A percentile compares a stretch with the other conserved stretches of the same genome.
Conservation (phyloP, 2,329 filamentous ascomycete species). For the Fusarium solani-melongenae region DNA sequence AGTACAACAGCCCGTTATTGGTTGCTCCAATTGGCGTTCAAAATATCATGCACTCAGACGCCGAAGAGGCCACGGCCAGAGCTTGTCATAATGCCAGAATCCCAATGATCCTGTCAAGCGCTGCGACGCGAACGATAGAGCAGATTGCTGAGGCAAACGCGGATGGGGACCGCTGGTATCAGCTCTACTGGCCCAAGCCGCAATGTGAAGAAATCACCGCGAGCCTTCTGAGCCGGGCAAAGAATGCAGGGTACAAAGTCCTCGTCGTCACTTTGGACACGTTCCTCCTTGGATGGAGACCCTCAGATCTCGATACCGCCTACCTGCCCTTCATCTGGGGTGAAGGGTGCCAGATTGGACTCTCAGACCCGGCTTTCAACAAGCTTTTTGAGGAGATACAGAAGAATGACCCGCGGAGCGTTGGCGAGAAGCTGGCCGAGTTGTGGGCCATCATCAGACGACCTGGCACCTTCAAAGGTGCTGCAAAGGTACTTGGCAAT, state of each 20-base stretch:
- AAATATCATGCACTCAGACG: constrained; percentile 72
- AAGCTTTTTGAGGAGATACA: constrained; percentile 28
- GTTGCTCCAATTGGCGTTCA: constrained; percentile 79
- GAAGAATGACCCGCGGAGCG: constrained; percentile 25
- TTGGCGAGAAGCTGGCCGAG: constrained; percentile 25
- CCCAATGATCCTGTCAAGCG: constrained; percentile 76
- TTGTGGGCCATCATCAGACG: constrained; percentile 33
- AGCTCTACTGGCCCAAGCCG: constrained; percentile 76
- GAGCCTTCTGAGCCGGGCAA: constrained; percentile 71
- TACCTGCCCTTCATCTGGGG: constrained; percentile 70
- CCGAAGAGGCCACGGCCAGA: constrained; percentile 71
- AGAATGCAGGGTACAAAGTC: constrained; percentile 69
- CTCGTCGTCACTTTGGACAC: constrained; percentile 81
- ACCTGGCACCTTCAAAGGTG: constrained; percentile 36
- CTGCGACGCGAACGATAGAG: constrained; percentile 71
- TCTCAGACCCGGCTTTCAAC: constrained; percentile 73
- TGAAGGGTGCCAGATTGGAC: constrained; percentile 69
- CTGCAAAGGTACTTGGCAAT: constrained; percentile 30
- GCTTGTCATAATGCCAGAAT: constrained; percentile 70
- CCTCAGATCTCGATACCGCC: constrained; percentile 72
- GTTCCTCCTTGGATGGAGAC: constrained; percentile 75
- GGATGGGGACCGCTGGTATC: constrained; percentile 73
- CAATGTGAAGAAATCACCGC: constrained; percentile 71
- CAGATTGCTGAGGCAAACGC: constrained; percentile 71
- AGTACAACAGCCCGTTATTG: constrained; percentile 59